phyloP scores from a whole-genome alignment of 495 filamentous ascomycete genomes.

The Penicillium salamii region DNA sequence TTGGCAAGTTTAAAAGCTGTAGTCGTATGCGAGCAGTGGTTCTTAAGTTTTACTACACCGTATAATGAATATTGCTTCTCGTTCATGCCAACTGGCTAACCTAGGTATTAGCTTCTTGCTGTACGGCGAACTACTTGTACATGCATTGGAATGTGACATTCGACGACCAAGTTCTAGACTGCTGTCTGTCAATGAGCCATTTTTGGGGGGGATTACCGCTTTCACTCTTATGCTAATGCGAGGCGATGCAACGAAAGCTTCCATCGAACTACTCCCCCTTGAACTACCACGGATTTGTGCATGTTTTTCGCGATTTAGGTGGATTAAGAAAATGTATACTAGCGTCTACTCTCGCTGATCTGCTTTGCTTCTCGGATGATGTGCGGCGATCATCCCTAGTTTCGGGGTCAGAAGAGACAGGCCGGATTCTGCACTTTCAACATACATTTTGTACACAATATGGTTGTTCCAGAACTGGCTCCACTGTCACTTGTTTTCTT shows the following conservation, averaged over 20 bases:
- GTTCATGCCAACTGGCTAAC: too few relatives aligned
- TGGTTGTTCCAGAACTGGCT: neutral
- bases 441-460: neutral
- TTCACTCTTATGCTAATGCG: neutral
- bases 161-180: constrained; percentile 8
- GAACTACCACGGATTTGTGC: too few relatives aligned
- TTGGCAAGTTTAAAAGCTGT: neutral
- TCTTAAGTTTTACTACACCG: constrained; percentile 3
- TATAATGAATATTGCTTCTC: too few relatives aligned
- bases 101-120: too few relatives aligned
- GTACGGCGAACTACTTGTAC: constrained; percentile 16
- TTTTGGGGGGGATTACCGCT: neutral
- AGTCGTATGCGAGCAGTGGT: neutral
- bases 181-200: neutral
- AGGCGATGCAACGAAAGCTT: constrained; percentile 6
- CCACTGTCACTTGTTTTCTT: too few relatives aligned
- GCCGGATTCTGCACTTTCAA: neutral
- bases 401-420: neutral
- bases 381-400: constrained; percentile 3
- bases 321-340: neutral
- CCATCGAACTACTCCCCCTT: too few relatives aligned
- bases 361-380: neutral
- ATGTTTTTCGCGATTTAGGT: too few relatives aligned
- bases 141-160: constrained; percentile 32
- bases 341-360: neutral